Evolutionary conservation across 164 flowering plant genomes (phyloP).

Genomic region (Dillenia suffruticosa): DNA sequence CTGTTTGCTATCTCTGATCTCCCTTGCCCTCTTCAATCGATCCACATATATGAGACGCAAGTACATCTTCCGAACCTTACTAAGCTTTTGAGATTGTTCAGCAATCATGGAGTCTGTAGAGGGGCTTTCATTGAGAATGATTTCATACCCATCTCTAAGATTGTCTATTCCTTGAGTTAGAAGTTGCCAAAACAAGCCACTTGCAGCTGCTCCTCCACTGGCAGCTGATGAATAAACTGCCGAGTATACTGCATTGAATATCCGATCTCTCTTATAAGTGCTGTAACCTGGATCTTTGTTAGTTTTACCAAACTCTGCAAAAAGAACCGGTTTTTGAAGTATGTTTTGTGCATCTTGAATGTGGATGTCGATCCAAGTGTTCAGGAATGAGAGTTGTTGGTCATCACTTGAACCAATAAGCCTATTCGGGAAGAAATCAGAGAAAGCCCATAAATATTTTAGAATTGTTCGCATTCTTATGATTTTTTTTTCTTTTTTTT

Average conservation of each 20-base stretch:
- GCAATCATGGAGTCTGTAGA: slow-evolving; percentile 47
- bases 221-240: slow-evolving; percentile 61
- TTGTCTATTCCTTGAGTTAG: slow-evolving; percentile 64
- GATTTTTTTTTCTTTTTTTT: not conserved
- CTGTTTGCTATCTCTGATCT: slow-evolving; percentile 28
- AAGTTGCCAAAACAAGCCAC: slow-evolving; percentile 84
- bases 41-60: slow-evolving; percentile 32
- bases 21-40: slow-evolving; percentile 35
- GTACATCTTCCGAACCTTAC: slow-evolving; percentile 35
- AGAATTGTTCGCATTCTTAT: not conserved
- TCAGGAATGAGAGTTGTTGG: slow-evolving; percentile 50
- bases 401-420: slow-evolving; percentile 37
- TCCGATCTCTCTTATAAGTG: slow-evolving; percentile 36
- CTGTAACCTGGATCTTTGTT: slow-evolving; percentile 39
- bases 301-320: slow-evolving; percentile 77
- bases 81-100: slow-evolving; percentile 54
- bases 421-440: slow-evolving; percentile 31
- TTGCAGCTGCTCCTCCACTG: slow-evolving; percentile 62
- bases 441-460: not conserved
- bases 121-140: slow-evolving; percentile 53
- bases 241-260: slow-evolving; percentile 43
- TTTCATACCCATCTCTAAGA: slow-evolving; percentile 69
- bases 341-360: slow-evolving; percentile 54
- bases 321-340: slow-evolving; percentile 56
- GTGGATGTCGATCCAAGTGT: slow-evolving; percentile 57